Evolutionary conservation across 2,329 filamentous ascomycete species (phyloP).

Genomic region (Davidsoniella virescens): DNA sequence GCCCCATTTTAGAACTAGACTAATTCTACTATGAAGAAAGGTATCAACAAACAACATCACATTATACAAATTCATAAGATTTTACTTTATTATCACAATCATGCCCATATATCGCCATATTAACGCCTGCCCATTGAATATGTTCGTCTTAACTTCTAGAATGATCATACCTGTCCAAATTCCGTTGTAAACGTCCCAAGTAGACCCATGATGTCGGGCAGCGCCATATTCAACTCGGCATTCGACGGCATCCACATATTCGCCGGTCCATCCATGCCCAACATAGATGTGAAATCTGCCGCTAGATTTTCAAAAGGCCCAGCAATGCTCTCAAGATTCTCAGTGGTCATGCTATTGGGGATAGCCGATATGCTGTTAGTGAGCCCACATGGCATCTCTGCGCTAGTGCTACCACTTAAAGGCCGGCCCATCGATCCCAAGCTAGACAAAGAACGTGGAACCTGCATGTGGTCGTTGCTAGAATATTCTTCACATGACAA

Average conservation of each 20-base stretch:
- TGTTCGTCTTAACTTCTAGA: too few relatives aligned
- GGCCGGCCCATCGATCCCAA: background rate
- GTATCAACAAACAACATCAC: too few relatives aligned
- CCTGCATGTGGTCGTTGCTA: background rate
- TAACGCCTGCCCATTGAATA: too few relatives aligned
- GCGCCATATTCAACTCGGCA: background rate
- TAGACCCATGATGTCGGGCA: conserved; percentile 9
- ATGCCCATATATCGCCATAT: too few relatives aligned
- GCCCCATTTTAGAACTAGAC: too few relatives aligned
- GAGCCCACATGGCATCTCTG: background rate
- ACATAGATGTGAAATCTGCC: conserved; percentile 7
- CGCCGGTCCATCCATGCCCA: background rate
- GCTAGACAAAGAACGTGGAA: background rate
- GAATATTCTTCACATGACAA: background rate
- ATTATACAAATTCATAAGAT: too few relatives aligned
- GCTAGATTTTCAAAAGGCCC: conserved; percentile 1
- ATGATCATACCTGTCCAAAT: background rate
- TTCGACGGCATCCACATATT: background rate
- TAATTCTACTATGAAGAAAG: too few relatives aligned
- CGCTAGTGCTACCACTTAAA: background rate
- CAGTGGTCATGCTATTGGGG: background rate
- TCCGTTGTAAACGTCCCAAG: conserved; percentile 8
- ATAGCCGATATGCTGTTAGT: background rate
- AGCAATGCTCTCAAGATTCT: background rate
- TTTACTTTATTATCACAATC: too few relatives aligned